These are phyloP conservation scores for Raffaelea albimanens DNA, from an alignment of 2,329 filamentous ascomycete genomes.

Conservation along the genomic window DNA sequence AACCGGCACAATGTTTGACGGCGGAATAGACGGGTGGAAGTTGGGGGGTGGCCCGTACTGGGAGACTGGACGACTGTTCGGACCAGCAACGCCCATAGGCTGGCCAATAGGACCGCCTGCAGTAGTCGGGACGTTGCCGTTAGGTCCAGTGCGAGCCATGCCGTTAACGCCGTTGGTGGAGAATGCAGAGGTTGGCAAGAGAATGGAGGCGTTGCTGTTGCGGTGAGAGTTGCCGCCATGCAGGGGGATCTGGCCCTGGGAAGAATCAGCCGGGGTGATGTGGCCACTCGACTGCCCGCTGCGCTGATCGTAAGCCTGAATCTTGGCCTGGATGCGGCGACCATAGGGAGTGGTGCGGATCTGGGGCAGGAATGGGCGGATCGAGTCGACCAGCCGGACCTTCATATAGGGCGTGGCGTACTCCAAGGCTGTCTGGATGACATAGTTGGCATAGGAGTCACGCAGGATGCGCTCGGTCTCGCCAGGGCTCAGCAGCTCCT, in stretches of 20 bases:
- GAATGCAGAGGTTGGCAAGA: conserved; percentile 18
- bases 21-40: conserved; percentile 9
- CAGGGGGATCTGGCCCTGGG: conserved; percentile 43
- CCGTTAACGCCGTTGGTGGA: conserved; percentile 23
- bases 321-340: conserved; percentile 85
- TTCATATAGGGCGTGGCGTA: conserved; percentile 68
- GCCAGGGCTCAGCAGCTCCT: conserved; percentile 63
- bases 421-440: conserved; percentile 91
- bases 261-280: conserved; percentile 41
- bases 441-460: conserved; percentile 94
- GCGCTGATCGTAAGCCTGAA: conserved; percentile 48
- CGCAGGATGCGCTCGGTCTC: conserved; percentile 85
- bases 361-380: conserved; percentile 73
- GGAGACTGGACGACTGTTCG: neutral
- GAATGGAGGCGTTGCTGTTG: conserved; percentile 28
- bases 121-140: neutral
- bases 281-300: conserved; percentile 36
- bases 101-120: conserved; percentile 2
- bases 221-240: conserved; percentile 31
- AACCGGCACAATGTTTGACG: conserved; percentile 2
- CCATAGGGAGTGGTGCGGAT: conserved; percentile 92
- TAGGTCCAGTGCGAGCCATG: conserved; percentile 7
- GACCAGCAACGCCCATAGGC: neutral
- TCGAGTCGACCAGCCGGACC: conserved; percentile 66
- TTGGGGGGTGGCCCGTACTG: conserved; percentile 12